These are phyloP conservation scores for Actinomortierella wolfii DNA, from an alignment of 371 early-diverging fungal genomes.

Conservation along the genomic window DNA sequence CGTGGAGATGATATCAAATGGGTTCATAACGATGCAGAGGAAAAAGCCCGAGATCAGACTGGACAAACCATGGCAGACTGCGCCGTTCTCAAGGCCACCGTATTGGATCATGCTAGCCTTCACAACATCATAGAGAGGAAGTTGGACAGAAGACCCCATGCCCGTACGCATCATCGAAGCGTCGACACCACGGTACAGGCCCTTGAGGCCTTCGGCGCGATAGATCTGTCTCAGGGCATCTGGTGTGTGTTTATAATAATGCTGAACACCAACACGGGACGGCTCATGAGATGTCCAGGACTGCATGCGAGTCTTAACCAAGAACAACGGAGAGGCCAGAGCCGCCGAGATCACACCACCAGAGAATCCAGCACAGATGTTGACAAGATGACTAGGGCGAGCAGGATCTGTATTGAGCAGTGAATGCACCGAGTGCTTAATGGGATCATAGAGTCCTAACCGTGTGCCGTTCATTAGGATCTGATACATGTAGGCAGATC, in stretches of 20 bases:
- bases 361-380: conserved; percentile 39
- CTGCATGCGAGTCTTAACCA: conserved; percentile 96
- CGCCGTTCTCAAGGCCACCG: conserved; percentile 67
- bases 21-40: conserved; percentile 94
- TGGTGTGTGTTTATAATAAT: conserved; percentile 76
- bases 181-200: conserved; percentile 87
- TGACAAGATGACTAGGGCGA: conserved; percentile 30
- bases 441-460: conserved; percentile 90
- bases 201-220: conserved; percentile 69
- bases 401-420: conserved; percentile 33
- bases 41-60: conserved; percentile 85
- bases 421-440: conserved; percentile 47
- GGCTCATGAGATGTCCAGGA: conserved; percentile 74
- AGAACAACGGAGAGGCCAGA: conserved; percentile 86
- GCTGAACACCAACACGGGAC: conserved; percentile 87
- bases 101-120: conserved; percentile 69
- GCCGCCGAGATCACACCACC: conserved; percentile 85
- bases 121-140: conserved; percentile 87
- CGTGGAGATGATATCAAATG: conserved; percentile 95
- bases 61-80: conserved; percentile 75
- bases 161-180: conserved; percentile 93
- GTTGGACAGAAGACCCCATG: conserved; percentile 90
- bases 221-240: conserved; percentile 73
- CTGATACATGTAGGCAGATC: conserved; percentile 93
- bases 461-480: conserved; percentile 92